phyloP scores from a whole-genome alignment of 495 filamentous ascomycete species.

The Penicillium malachiteum region DNA sequence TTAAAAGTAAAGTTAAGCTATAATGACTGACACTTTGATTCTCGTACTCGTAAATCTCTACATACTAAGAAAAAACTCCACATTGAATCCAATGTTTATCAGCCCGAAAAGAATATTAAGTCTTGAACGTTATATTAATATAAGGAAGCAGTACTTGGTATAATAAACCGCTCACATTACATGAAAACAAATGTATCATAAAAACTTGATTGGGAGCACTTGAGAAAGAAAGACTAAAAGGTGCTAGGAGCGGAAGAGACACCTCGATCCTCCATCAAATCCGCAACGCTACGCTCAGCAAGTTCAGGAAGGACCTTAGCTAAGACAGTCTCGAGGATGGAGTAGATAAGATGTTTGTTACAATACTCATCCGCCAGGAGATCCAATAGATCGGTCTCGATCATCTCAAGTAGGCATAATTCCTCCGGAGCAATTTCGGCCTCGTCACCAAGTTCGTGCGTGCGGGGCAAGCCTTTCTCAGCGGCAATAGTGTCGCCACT shows the following conservation, averaged over 20 bases:
- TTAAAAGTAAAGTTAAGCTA: background rate
- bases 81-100: too few species aligned
- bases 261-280: conserved; percentile 71
- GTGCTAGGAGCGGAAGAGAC: conserved; percentile 26
- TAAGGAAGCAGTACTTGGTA: too few species aligned
- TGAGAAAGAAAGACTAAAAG: conserved; percentile 6
- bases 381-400: conserved; percentile 59
- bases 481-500: conserved; percentile 1
- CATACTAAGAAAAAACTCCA: too few species aligned
- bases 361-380: conserved; percentile 77
- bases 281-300: conserved; percentile 65
- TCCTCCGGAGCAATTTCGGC: conserved; percentile 34
- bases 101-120: too few species aligned
- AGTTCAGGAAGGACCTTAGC: conserved; percentile 82
- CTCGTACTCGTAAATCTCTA: too few species aligned
- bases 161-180: too few species aligned
- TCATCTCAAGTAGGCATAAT: conserved; percentile 39
- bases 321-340: conserved; percentile 73
- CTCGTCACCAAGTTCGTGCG: conserved; percentile 9
- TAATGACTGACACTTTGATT: too few species aligned
- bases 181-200: too few species aligned
- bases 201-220: too few species aligned
- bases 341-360: conserved; percentile 86
- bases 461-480: conserved; percentile 3
- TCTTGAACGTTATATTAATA: too few species aligned